phyloP scores from a whole-genome alignment of 208 protist genomes.

The Borovskyia barvae region DNA sequence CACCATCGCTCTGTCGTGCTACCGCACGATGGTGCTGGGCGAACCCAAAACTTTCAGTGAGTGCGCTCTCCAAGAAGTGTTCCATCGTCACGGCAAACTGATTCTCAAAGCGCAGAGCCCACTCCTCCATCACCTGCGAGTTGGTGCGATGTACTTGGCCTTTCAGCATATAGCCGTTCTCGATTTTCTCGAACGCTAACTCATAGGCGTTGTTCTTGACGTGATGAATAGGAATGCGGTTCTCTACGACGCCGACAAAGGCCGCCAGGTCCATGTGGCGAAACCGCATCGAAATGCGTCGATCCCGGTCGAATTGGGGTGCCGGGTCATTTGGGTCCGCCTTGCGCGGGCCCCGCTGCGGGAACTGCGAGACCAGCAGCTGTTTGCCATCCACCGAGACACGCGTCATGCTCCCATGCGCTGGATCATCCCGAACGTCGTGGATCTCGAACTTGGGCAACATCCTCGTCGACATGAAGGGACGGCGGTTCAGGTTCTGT shows the following conservation, averaged over 20 bases:
- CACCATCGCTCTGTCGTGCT: constrained; percentile 14
- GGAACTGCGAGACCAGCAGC: constrained; percentile 82
- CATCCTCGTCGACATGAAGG: constrained; percentile 7
- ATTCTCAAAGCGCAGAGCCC: constrained; percentile 76
- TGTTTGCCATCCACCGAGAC: constrained; percentile 74
- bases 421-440: constrained; percentile 78
- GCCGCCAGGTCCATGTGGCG: constrained; percentile 77
- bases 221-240: constrained; percentile 49
- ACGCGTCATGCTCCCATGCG: constrained; percentile 73
- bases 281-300: constrained; percentile 73
- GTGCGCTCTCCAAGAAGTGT: constrained; percentile 78
- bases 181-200: constrained; percentile 62
- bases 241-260: constrained; percentile 64
- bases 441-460: constrained; percentile 86
- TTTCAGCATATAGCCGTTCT: constrained; percentile 58
- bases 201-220: constrained; percentile 78
- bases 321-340: constrained; percentile 79
- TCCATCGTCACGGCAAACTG: constrained; percentile 80
- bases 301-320: constrained; percentile 83
- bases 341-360: constrained; percentile 85
- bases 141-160: constrained; percentile 64
- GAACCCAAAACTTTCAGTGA: constrained; percentile 89
- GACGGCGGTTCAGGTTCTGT: constrained; percentile 5
- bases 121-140: constrained; percentile 67
- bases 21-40: constrained; percentile 33